Percentiles rank a stretch among this genome's conserved stretches.
Conservation (phyloP, 225 moss, liverwort and hornwort genomes). For the Rhytidiadelphus loreus region DNA sequence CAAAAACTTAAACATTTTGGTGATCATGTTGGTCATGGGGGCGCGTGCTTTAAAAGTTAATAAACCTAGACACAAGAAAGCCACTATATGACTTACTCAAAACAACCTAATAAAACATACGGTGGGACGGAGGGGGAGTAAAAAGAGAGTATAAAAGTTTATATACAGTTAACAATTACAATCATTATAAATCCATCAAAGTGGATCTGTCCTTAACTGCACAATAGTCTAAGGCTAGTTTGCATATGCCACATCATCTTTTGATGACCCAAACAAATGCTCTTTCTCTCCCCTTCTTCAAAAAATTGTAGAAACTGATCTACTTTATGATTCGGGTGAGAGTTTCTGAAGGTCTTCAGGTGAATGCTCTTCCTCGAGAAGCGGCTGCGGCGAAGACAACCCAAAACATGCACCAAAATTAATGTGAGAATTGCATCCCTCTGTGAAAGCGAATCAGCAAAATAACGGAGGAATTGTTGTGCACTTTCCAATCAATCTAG, state of each 20-base stretch:
- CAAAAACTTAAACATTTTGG: no score
- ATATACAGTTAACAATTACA: background rate
- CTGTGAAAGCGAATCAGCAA: background rate
- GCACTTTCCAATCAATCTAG: background rate
- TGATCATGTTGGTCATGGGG: no score
- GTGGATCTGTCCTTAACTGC: background rate
- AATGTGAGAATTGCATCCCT: background rate
- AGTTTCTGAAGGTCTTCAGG: background rate
- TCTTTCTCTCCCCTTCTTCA: background rate
- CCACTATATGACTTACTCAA: background rate
- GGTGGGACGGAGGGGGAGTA: background rate
- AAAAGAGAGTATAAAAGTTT: background rate
- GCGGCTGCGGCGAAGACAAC: slow-evolving; percentile 22
- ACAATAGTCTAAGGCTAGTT: background rate
- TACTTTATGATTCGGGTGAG: background rate
- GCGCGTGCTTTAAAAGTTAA: no score
- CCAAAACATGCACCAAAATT: background rate
- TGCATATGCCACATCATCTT: background rate
- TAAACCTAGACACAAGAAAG: background rate
- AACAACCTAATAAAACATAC: background rate
- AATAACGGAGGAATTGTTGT: background rate
- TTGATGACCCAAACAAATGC: background rate
- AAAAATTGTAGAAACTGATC: background rate
- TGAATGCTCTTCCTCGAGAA: background rate
- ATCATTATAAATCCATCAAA: background rate